These are phyloP conservation scores for Phytophthora lateralis DNA, from an alignment of 352 stramenopile species.

Conservation along the genomic window DNA sequence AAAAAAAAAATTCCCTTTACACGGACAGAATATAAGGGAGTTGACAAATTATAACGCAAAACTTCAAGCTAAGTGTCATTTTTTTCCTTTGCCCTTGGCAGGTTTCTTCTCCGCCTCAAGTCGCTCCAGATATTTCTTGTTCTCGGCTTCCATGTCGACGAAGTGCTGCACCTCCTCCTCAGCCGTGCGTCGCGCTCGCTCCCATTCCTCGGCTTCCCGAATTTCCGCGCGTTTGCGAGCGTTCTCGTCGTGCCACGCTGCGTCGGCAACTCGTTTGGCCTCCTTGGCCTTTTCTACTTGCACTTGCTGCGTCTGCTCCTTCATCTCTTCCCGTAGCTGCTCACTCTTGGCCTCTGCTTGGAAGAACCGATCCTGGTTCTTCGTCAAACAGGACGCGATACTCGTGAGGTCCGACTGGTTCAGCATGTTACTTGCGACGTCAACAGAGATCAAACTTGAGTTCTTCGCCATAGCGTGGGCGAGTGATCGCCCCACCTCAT, in stretches of 20 bases:
- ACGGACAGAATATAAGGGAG: no score
- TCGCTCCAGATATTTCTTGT: conserved; percentile 58
- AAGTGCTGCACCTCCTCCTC: conserved; percentile 54
- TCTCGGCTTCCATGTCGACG: conserved; percentile 56
- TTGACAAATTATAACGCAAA: no score
- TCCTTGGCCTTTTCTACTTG: conserved; percentile 38
- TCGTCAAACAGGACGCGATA: conserved; percentile 44
- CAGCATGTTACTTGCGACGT: conserved; percentile 55
- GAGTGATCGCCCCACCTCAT: conserved; percentile 52
- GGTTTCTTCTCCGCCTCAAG: conserved; percentile 51
- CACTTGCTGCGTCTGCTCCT: conserved; percentile 34
- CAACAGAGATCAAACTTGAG: conserved; percentile 49
- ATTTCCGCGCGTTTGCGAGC: conserved; percentile 51
- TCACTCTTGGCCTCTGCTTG: conserved; percentile 35
- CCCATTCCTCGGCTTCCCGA: conserved; percentile 57
- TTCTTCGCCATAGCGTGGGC: conserved; percentile 57
- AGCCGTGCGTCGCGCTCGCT: conserved; percentile 40
- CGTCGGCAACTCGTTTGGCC: conserved; percentile 48
- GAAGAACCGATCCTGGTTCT: conserved; percentile 48
- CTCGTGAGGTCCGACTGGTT: conserved; percentile 51
- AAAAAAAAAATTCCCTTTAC: background rate
- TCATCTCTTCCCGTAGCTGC: conserved; percentile 30
- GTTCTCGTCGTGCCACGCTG: conserved; percentile 60
- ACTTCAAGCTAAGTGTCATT: conserved; percentile 22
- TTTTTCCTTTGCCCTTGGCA: conserved; percentile 64